These are phyloP conservation scores for Eucalyptus regnans DNA, from an alignment of 345 rosid genomes.

Conservation along the genomic window DNA sequence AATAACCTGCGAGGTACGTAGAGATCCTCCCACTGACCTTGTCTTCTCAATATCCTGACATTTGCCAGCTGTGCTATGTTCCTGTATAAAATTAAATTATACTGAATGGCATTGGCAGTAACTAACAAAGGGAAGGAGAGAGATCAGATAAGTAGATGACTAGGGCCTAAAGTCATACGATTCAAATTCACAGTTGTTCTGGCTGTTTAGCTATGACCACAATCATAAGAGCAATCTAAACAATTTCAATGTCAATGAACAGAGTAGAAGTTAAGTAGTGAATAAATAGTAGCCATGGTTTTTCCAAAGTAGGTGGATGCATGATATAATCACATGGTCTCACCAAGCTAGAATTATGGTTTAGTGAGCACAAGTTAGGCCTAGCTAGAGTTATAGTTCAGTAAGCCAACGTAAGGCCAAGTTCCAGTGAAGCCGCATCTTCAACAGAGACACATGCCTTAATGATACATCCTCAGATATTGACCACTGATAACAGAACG, in stretches of 20 bases:
- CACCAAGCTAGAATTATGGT: not conserved
- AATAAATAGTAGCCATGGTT: not conserved
- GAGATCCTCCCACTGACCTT: constrained; percentile 58
- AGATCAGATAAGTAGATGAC: not conserved
- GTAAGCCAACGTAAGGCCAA: not conserved
- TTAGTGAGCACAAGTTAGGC: not conserved
- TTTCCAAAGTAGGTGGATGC: not conserved
- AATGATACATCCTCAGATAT: not conserved
- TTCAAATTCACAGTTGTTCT: not conserved
- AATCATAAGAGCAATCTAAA: not conserved
- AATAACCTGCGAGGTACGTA: constrained; percentile 31
- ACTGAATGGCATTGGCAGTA: not conserved
- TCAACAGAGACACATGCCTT: not conserved
- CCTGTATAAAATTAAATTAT: constrained; percentile 9
- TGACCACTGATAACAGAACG: not conserved
- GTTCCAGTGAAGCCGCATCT: not conserved
- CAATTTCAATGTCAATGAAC: not conserved
- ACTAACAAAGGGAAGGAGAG: not conserved
- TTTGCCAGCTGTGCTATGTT: constrained; percentile 45
- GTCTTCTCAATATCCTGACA: constrained; percentile 36
- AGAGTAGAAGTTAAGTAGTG: not conserved
- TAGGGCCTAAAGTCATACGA: not conserved
- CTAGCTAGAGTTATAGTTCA: not conserved
- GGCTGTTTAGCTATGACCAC: not conserved
- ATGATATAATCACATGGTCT: not conserved